Evolutionary conservation across 208 protist species (phyloP), one percentile per base, ranked within the genome.

Genomic region (Trichomonas gallinae): DNA sequence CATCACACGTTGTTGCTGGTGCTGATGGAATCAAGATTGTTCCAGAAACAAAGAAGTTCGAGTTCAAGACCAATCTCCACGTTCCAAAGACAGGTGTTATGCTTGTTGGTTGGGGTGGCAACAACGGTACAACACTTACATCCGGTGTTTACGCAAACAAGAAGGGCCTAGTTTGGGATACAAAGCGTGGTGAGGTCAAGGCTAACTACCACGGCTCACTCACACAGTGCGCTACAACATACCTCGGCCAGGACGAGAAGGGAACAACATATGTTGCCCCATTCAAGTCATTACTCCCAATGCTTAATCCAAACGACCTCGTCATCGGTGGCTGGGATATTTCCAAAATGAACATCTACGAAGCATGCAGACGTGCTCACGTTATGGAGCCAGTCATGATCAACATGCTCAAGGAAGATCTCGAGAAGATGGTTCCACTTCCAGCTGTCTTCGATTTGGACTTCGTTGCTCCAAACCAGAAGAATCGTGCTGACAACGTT

Each of bases 251-350:
- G 38, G 98, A 98, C 88, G 97, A 96, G n/a, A 97, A 99, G 42
- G 63, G 63, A 4, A 87, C 97, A 82, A 99, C 99, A 93, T 99
- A 99, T 98, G 98, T 99, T 82, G 81, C 42, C 10, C 48, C 96
- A 96, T 48, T 96, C 44, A 42, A 83, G 31, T 38, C 17, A 48
- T 13, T 99, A 10, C 97, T 99, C 15, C 99, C 99, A 96, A 99
- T 99, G 99, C 98, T 99, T 45, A 96, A 99, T 63, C 99, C 99
- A 85, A 99, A 99, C 97, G 98, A 99, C 96, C 96, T 99, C 17
- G 98, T 99, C 40, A 97, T 99, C 96, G 98, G 98, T 96, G 99
- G 99, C 51, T 99, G 99, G 99, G 99, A 99, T 98, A 99, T 99
- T 97, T 99, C 97, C 97, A 97, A 96, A 45, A 97, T 98, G 89